These are phyloP conservation scores for Rhizophora mangle DNA, from an alignment of 345 rosid genomes.

Conservation along the genomic window DNA sequence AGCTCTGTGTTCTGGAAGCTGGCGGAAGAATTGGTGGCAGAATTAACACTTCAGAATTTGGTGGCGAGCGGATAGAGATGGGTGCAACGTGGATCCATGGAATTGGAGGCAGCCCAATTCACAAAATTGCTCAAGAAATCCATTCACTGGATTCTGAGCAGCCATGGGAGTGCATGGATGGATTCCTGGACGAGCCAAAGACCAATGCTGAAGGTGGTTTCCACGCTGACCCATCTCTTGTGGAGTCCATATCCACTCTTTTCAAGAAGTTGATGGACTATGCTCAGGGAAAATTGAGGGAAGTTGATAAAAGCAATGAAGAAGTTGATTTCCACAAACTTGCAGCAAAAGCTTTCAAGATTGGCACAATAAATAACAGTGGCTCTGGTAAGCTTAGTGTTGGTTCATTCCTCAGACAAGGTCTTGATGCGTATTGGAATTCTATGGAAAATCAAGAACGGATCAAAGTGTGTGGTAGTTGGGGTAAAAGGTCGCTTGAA, in stretches of 20 bases:
- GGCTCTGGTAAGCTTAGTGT: constrained; percentile 40
- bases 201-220: constrained; percentile 79
- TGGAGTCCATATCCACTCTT: constrained; percentile 52
- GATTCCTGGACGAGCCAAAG: constrained; percentile 44
- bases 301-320: constrained; percentile 14
- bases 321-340: constrained; percentile 31
- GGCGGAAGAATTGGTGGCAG: constrained; percentile 91
- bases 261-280: constrained; percentile 78
- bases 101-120: constrained; percentile 84
- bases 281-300: constrained; percentile 56
- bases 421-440: constrained; percentile 60
- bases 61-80: constrained; percentile 89
- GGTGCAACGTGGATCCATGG: constrained; percentile 99
- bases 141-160: constrained; percentile 59
- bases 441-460: constrained; percentile 25
- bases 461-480: constrained; percentile 37
- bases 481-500: constrained; percentile 55
- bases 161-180: constrained; percentile 99
- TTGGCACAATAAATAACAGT: constrained; percentile 33
- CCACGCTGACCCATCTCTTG: constrained; percentile 43
- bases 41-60: constrained; percentile 81
- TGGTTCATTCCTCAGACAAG: constrained; percentile 59
- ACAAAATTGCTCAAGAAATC: constrained; percentile 63
- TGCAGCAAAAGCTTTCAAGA: constrained; percentile 41
- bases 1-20: constrained; percentile 82